Conservation (phyloP, 2,329 filamentous ascomycete genomes). For the Pseudogymnoascus sp. region DNA sequence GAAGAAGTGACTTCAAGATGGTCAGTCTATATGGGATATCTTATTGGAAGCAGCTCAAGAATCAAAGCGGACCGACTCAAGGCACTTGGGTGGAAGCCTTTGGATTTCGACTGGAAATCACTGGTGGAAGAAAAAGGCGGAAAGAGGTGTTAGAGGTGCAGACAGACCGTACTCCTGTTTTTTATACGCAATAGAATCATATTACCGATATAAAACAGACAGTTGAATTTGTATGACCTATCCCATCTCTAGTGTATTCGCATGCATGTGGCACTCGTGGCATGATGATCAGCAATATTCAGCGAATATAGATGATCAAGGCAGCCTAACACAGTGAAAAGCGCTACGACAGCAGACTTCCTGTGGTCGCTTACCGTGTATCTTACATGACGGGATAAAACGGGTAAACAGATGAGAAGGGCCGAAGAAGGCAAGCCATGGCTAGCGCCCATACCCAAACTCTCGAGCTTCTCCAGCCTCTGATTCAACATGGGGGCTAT, state of each 20-base stretch:
- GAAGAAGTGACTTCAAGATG: background rate
- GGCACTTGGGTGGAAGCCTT: background rate
- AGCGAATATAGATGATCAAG: background rate
- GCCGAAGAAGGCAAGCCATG: no score
- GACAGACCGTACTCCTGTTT: background rate
- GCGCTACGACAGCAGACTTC: no score
- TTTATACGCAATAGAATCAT: background rate
- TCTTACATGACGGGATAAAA: no score
- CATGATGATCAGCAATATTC: background rate
- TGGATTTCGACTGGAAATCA: background rate
- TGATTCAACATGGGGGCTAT: no score
- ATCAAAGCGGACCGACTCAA: background rate
- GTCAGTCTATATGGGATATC: background rate
- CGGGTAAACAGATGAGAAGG: no score
- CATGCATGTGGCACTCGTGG: no score
- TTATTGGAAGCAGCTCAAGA: background rate
- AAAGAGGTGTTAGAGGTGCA: background rate
- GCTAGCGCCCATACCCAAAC: no score
- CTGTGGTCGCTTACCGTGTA: no score
- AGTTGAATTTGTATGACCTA: background rate
- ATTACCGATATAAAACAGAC: background rate
- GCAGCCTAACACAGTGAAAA: no score
- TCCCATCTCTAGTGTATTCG: background rate
- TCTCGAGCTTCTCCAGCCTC: no score
- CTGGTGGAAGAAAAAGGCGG: background rate